Evolutionary conservation across 2,329 filamentous ascomycete genomes (phyloP).

Genomic region (Cladophialophora carrionii): DNA sequence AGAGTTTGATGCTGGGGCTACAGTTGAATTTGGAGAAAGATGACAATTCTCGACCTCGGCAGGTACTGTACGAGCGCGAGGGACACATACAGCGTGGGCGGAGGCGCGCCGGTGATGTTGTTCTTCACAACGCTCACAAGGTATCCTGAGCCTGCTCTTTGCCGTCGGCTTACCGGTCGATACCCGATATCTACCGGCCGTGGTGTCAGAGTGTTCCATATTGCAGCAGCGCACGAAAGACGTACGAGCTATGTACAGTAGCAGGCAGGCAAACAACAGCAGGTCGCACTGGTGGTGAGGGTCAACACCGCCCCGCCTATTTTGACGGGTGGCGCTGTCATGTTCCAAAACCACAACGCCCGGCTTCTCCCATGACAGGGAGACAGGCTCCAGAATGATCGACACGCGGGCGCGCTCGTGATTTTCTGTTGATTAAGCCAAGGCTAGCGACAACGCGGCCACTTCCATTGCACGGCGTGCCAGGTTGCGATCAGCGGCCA

Average conservation of each 20-base stretch:
- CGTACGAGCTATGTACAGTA: not conserved
- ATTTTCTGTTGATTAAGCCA: not conserved
- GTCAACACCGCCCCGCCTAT: not conserved
- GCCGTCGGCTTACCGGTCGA: not conserved
- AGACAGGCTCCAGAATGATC: constrained; percentile 21
- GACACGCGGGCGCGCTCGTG: constrained; percentile 10
- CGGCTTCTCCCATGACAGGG: not conserved
- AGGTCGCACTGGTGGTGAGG: not conserved
- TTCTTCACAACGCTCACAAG: not conserved
- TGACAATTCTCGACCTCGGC: constrained; percentile 3
- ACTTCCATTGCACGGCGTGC: not conserved
- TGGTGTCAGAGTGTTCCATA: not conserved
- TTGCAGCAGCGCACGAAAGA: not conserved
- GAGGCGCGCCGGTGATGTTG: not conserved
- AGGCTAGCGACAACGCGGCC: not conserved
- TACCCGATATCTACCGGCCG: not conserved
- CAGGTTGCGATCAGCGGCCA: not conserved
- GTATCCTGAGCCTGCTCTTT: not conserved
- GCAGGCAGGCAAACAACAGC: not conserved
- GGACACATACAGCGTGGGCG: not conserved
- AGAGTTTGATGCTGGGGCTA: not conserved
- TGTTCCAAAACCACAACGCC: not conserved
- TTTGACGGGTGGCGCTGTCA: not conserved
- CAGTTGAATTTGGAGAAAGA: not conserved
- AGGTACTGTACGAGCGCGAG: too few species aligned